Percentiles rank a stretch among this genome's conserved stretches.
Conservation (phyloP, 2,329 filamentous ascomycete species). For the Alternaria sp. region DNA sequence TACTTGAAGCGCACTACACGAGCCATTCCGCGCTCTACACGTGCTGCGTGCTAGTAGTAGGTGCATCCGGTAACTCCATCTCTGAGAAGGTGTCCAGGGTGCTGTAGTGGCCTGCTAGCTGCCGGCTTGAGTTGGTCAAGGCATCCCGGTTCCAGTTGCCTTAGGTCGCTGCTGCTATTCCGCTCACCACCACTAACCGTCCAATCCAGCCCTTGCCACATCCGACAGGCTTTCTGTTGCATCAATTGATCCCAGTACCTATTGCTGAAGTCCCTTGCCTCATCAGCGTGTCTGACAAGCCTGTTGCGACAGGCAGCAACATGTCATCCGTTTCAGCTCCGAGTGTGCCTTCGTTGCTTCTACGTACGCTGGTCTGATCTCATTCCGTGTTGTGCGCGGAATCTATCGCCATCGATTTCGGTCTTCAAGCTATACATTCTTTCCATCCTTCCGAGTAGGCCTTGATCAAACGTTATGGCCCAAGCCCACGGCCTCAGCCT, state of each 20-base stretch:
- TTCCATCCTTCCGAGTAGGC: constrained; percentile 1
- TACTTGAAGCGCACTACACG: not conserved
- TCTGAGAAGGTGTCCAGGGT: not conserved
- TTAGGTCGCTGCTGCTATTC: constrained; percentile 16
- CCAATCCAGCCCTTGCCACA: constrained; percentile 17
- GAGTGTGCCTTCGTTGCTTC: constrained; percentile 10
- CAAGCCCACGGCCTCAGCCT: constrained; percentile 36
- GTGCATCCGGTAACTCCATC: not conserved
- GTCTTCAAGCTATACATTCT: not conserved
- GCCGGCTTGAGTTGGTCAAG: constrained; percentile 6
- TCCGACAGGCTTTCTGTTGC: constrained; percentile 12
- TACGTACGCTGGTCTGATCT: constrained; percentile 11
- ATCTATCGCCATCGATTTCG: constrained; percentile 5
- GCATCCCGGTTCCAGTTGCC: constrained; percentile 14
- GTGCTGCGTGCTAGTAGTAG: not conserved
- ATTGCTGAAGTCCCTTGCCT: constrained; percentile 8
- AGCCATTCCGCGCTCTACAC: not conserved
- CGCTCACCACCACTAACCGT: constrained; percentile 8
- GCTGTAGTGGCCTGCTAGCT: not conserved
- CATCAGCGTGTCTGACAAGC: constrained; percentile 15
- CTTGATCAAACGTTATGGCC: constrained; percentile 26
- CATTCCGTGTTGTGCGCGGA: constrained; percentile 7
- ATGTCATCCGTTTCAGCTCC: constrained; percentile 19
- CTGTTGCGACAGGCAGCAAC: constrained; percentile 21
- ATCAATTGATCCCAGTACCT: constrained; percentile 16